Evolutionary conservation across 192 early-diverging fungal species (phyloP).

Genomic region (Dimargaris xerosporica): DNA sequence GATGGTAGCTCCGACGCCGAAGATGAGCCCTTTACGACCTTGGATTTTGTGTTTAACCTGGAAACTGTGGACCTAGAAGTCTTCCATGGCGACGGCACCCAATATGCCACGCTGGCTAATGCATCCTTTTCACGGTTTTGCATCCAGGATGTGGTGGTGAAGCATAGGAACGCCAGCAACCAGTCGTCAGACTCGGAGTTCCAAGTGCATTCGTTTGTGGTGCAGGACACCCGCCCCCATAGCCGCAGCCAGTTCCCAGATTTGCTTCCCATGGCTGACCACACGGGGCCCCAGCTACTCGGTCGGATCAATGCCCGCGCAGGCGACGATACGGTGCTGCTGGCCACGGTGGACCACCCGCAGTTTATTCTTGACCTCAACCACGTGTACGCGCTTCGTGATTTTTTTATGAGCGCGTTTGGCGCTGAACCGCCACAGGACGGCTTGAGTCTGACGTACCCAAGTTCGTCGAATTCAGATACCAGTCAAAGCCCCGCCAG

Average conservation of each 20-base stretch:
- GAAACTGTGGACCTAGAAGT: conserved; percentile 71
- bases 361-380: conserved; percentile 76
- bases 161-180: conserved; percentile 39
- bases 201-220: conserved; percentile 48
- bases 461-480: background rate
- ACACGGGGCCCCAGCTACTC: conserved; percentile 43
- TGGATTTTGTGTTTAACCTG: conserved; percentile 43
- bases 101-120: conserved; percentile 28
- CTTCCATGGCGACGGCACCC: conserved; percentile 41
- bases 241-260: conserved; percentile 67
- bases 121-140: conserved; percentile 34
- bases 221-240: conserved; percentile 65
- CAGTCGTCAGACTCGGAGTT: conserved; percentile 52
- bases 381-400: conserved; percentile 60
- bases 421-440: conserved; percentile 13
- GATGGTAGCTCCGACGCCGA: background rate
- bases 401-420: conserved; percentile 60
- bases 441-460: background rate
- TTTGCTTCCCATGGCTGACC: conserved; percentile 53
- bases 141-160: conserved; percentile 31
- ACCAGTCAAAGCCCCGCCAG: background rate
- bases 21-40: conserved; percentile 13
- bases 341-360: conserved; percentile 67
- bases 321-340: conserved; percentile 32
- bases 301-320: conserved; percentile 28